Conservation (phyloP, 2,329 filamentous ascomycete genomes). For the Fusarium veterinarium region DNA sequence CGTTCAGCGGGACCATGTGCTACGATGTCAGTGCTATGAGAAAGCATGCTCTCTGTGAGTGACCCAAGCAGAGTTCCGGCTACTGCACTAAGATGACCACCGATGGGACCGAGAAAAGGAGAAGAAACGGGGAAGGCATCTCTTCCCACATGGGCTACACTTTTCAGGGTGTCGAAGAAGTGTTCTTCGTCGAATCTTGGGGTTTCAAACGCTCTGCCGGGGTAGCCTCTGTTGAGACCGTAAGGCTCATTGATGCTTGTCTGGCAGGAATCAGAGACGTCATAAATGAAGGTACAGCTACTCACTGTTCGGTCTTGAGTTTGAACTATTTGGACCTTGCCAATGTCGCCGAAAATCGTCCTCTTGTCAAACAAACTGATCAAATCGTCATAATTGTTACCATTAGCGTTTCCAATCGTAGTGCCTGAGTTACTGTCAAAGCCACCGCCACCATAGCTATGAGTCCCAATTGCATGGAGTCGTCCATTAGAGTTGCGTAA, state of each 20-base stretch:
- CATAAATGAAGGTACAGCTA: not conserved
- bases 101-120: not conserved
- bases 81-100: not conserved
- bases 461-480: constrained; percentile 43
- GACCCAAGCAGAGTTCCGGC: not conserved
- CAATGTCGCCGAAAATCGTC: not conserved
- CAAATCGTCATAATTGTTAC: constrained; percentile 39
- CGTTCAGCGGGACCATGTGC: constrained; percentile 24
- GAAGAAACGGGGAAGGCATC: not conserved
- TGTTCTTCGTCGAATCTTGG: constrained; percentile 16
- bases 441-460: constrained; percentile 42
- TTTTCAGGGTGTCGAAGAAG: constrained; percentile 40
- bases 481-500: constrained; percentile 18
- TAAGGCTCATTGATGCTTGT: not conserved
- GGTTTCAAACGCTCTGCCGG: not conserved
- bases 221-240: not conserved
- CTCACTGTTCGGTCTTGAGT: not conserved
- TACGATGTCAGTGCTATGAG: not conserved
- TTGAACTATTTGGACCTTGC: not conserved
- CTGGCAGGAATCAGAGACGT: not conserved
- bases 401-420: constrained; percentile 34
- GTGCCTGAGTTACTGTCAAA: constrained; percentile 43
- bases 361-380: constrained; percentile 19
- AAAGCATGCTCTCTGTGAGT: not conserved
- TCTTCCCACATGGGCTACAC: constrained; percentile 5